These are phyloP conservation scores for Stagonosporopsis cucurbitacearum DNA, from an alignment of 2,329 filamentous ascomycete species.

Conservation along the genomic window DNA sequence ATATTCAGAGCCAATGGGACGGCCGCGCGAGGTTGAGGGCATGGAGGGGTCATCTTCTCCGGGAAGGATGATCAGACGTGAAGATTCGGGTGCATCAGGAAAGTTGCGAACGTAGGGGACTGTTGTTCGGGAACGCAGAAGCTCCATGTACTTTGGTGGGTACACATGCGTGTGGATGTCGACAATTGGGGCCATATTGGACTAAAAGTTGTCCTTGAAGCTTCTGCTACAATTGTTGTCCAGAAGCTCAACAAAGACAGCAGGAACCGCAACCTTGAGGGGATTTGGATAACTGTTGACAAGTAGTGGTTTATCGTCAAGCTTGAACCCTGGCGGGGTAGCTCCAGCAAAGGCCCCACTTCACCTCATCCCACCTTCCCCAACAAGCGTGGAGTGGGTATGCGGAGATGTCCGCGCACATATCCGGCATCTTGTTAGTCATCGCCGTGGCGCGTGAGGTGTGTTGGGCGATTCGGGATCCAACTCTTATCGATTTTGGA, in stretches of 20 bases:
- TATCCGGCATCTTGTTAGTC: slow-evolving; percentile 13
- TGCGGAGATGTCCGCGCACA: slow-evolving; percentile 26
- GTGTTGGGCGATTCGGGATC: not conserved
- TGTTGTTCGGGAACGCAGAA: slow-evolving; percentile 61
- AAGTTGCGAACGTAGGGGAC: slow-evolving; percentile 78
- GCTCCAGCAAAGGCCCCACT: slow-evolving; percentile 30
- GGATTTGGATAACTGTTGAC: not conserved
- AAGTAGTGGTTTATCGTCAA: slow-evolving; percentile 15
- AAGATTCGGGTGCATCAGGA: slow-evolving; percentile 57
- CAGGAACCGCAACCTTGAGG: not conserved
- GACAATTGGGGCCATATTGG: slow-evolving; percentile 54
- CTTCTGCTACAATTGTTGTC: not conserved
- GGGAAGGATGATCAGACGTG: slow-evolving; percentile 71
- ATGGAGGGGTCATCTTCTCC: slow-evolving; percentile 62
- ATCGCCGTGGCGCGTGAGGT: not conserved
- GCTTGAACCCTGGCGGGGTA: slow-evolving; percentile 31
- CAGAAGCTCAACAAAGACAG: not conserved
- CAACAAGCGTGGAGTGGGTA: slow-evolving; percentile 26
- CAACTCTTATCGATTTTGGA: not conserved
- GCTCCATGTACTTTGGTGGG: slow-evolving; percentile 64
- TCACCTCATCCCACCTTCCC: slow-evolving; percentile 43
- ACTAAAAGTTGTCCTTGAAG: not conserved
- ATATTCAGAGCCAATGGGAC: slow-evolving; percentile 84
- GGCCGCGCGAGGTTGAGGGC: slow-evolving; percentile 66
- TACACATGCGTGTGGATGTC: slow-evolving; percentile 71